Base-by-base conservation (phyloP, 2,329 filamentous ascomycete species). In the Graphilbum sp. region DNA sequence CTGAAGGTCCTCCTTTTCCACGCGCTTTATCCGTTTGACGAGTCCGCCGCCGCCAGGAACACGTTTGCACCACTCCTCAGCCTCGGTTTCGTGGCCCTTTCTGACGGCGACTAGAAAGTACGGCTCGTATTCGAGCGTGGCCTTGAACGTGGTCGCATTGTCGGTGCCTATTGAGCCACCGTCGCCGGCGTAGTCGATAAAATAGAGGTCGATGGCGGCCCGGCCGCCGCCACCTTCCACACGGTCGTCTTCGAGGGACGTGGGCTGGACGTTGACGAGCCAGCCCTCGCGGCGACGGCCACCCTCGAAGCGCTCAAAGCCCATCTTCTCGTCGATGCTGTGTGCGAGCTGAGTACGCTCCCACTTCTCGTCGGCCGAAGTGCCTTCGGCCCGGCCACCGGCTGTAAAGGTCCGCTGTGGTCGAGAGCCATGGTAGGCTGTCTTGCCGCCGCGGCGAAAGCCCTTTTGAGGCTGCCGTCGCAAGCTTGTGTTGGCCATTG, bases 211-310 rank as follows among this genome's bases (percentile, higher is more conserved):
- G 40, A 98, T 75, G 9, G 84, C 90, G 1, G 90, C 81, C 46
- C 85, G 76, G 29, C 90, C 90, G 41, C 83, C 82, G 29, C 90
- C 90, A 42, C 84, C 83, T 2, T 81, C 78, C 34, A 82, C 70
- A 48, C 84, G 82, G 15, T 87, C 72, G 54, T 96, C 88, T 56
- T 94, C 67, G 64, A 98, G 69, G 12, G 76, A 75, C 0, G 90
- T 96, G 30, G 86, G 77, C 54, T 94, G 84, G 62, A 96, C 83
- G 53, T 96, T 98, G 49, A 88, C 84, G 4, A 98, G 72, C 90
- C 90, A 98, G 46, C 92, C 72, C 53, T 77, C 81, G 49, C 64
- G 67, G 60, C 79, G 85, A 54, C 81, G 75, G 35, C 85, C 90
- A 24, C 83, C 78, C 46, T 98, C 92, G 55, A 87, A 95, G 36